Percentiles rank a stretch among this genome's conserved stretches.
Evolutionary conservation across 768 basidiomycete species (phyloP).

Genomic region (Lyophyllum atratum): DNA sequence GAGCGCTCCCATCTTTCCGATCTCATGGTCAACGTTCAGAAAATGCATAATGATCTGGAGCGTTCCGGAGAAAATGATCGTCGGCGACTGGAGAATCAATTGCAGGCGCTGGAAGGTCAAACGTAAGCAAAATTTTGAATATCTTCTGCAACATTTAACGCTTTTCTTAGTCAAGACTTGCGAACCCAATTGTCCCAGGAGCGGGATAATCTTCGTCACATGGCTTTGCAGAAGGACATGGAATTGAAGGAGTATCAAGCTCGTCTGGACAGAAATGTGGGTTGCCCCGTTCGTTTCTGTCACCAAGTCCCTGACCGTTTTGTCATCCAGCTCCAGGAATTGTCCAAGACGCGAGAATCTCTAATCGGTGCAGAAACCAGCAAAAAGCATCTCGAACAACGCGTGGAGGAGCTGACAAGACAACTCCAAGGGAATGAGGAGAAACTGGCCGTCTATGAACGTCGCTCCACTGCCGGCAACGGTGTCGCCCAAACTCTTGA

Average conservation of each 20-base stretch:
- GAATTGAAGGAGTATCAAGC: constrained; percentile 75
- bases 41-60: constrained; percentile 88
- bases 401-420: constrained; percentile 57
- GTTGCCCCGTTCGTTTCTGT: constrained; percentile 20
- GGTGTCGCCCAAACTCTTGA: constrained; percentile 36
- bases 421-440: constrained; percentile 79
- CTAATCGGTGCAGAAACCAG: constrained; percentile 76
- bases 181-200: constrained; percentile 71
- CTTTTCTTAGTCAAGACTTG: constrained; percentile 64
- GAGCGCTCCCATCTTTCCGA: constrained; percentile 87
- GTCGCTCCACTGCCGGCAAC: constrained; percentile 44
- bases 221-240: constrained; percentile 79
- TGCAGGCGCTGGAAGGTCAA: constrained; percentile 78
- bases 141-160: background rate
- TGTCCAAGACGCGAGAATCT: constrained; percentile 68
- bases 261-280: constrained; percentile 70
- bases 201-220: constrained; percentile 70
- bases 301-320: constrained; percentile 1
- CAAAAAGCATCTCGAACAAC: constrained; percentile 77
- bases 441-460: constrained; percentile 86
- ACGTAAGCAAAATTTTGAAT: constrained; percentile 50
- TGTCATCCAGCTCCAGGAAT: constrained; percentile 55
- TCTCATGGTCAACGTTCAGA: constrained; percentile 87
- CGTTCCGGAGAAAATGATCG: constrained; percentile 83
- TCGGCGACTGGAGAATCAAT: constrained; percentile 74